Evolutionary conservation across 805 yeast species (phyloP), one percentile per base, ranked within the genome.

Genomic region (Candida insectalens): DNA sequence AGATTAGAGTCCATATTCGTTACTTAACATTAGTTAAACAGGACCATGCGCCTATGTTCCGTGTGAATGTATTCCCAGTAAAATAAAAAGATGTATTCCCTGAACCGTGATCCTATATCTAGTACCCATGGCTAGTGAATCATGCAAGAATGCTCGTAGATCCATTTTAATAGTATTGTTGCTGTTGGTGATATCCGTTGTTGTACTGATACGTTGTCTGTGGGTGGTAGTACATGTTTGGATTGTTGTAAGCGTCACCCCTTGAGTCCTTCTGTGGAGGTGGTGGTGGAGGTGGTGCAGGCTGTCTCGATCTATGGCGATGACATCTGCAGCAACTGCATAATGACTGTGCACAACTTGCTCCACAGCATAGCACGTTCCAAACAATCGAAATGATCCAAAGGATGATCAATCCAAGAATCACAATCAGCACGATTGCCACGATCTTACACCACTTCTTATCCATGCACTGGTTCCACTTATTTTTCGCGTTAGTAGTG

Each of bases 391-490:
- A 60, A 2, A 79, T 14, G 4, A 80, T 37, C 81, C 87, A 77
- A 5, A 80, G 33, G 0, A 53, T 57, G 0, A 80, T 38, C 2
- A 83, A 43, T 0, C 51, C 62, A 0, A 77, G 89, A 9, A 83
- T 47, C 0, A 62, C 71, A 3, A 82, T 77, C 3, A 82, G 79
- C 10, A 81, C 83, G 29, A 83, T 82, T 4, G 83, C 88, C 15
- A 79, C 71, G 37, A 82, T 71, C 49, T 83, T 83, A 56, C 94
- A 83, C 30, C 76, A 64, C 29, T 59, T 75, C 53, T 81, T 79
- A 48, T 68, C 79, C 89, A 81, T 82, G 57, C 94, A 83, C 3
- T 83, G 71, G 49, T 77, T 74, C 92, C 94, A 83, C 3, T 45
- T 43, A 14, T 30, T 27, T 26, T 46, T 45, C 3, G 40, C 40